Conservation (phyloP, 768 basidiomycete species). For the Xanthoconium purpureum region DNA sequence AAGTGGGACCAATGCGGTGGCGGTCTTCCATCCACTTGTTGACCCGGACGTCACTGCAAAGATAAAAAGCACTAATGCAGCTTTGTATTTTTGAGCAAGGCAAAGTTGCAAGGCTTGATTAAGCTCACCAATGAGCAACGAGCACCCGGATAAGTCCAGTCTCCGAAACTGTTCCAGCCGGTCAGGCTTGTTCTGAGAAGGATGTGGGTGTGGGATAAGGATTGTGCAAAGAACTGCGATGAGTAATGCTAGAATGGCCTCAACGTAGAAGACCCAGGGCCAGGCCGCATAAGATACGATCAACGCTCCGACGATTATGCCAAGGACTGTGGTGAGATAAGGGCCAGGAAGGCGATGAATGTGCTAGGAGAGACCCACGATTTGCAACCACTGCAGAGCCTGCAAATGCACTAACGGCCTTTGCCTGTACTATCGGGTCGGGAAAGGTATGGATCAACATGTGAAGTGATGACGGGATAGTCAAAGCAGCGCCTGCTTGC, state of each 20-base stretch:
- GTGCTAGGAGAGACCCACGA: background rate
- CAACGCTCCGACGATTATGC: background rate
- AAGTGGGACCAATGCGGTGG: background rate
- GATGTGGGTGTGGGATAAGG: background rate
- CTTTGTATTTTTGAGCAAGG: background rate
- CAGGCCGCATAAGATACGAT: background rate
- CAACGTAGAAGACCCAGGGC: background rate
- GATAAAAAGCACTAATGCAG: background rate
- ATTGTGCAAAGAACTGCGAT: background rate
- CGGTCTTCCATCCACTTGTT: background rate
- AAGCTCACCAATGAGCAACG: background rate
- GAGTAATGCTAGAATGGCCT: background rate
- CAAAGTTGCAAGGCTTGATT: too few species aligned
- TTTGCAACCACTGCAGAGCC: background rate
- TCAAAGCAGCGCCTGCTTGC: background rate
- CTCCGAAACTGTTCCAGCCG: background rate
- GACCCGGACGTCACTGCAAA: background rate
- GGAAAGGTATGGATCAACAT: background rate
- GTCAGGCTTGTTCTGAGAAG: too few species aligned
- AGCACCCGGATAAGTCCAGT: background rate
- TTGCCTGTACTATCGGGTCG: background rate
- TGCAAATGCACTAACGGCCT: background rate
- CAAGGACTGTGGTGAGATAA: background rate
- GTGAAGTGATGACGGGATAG: background rate
- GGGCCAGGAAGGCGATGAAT: background rate